Conservation (phyloP, 208 protist species). For the Acanthamoeba sp. region DNA sequence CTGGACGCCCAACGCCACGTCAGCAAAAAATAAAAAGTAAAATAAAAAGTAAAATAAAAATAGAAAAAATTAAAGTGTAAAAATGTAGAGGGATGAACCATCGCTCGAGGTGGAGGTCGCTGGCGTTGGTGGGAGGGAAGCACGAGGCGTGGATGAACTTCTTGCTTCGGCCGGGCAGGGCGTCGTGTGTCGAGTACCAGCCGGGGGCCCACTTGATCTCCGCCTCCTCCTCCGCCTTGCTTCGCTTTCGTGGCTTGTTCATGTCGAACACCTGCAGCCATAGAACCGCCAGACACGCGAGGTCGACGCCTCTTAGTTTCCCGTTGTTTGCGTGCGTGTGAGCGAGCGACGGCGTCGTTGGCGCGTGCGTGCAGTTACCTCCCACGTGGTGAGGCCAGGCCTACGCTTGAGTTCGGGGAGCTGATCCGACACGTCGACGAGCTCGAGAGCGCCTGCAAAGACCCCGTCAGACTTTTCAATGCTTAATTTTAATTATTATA, state of each 20-base stretch:
- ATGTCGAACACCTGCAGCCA: not conserved
- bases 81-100: slow-evolving; percentile 77
- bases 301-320: too few relatives aligned
- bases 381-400: slow-evolving; percentile 93
- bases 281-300: not conserved
- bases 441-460: slow-evolving; percentile 70
- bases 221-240: not conserved
- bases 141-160: slow-evolving; percentile 87
- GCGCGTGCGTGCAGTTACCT: not conserved
- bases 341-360: not conserved
- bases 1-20: not conserved
- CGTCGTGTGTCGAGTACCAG: slow-evolving; percentile 49
- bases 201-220: not conserved
- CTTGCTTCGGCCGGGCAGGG: slow-evolving; percentile 83
- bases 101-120: slow-evolving; percentile 89
- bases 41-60: not conserved
- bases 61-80: not conserved
- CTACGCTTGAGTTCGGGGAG: slow-evolving; percentile 90
- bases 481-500: too few relatives aligned
- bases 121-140: slow-evolving; percentile 81
- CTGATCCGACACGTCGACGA: slow-evolving; percentile 92
- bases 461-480: too few relatives aligned
- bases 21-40: not conserved
- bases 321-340: too few relatives aligned
- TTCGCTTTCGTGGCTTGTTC: slow-evolving; percentile 28